Conservation (phyloP, 495 filamentous ascomycete genomes). For the Bacidia rubella region DNA sequence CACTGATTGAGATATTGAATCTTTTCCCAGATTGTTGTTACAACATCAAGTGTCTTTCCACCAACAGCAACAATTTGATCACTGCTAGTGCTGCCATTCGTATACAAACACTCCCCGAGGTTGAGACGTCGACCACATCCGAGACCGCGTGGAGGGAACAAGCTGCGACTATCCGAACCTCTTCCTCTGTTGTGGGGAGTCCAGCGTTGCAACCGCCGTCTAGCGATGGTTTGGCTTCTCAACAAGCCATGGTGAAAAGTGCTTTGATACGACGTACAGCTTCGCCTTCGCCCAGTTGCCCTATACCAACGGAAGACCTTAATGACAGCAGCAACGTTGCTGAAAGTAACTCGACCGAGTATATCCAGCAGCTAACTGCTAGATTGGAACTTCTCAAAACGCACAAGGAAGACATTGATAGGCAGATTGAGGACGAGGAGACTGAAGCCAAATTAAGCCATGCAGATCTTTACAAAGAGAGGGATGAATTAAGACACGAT, state of each 20-base stretch:
- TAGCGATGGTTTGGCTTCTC: constrained; percentile 7
- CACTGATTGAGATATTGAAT: constrained; percentile 75
- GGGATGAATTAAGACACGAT: constrained; percentile 58
- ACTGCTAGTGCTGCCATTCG: constrained; percentile 75
- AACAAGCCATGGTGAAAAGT: not conserved
- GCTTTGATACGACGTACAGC: not conserved
- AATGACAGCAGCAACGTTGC: constrained; percentile 5
- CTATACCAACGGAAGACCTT: not conserved
- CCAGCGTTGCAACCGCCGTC: constrained; percentile 6
- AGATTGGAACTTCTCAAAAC: constrained; percentile 56
- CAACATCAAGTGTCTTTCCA: constrained; percentile 78
- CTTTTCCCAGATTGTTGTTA: constrained; percentile 79
- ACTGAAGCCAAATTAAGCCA: constrained; percentile 59
- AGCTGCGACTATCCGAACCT: constrained; percentile 36
- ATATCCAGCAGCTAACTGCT: constrained; percentile 49
- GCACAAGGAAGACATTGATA: constrained; percentile 64
- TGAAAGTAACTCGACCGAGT: constrained; percentile 24
- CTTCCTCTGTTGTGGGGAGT: constrained; percentile 24
- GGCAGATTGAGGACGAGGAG: constrained; percentile 45
- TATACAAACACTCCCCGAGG: constrained; percentile 50
- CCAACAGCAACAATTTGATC: constrained; percentile 81
- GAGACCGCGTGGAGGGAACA: constrained; percentile 38
- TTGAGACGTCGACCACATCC: constrained; percentile 24
- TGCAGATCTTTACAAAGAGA: constrained; percentile 43
- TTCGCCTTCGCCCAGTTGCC: not conserved